A percentile compares a stretch with the other conserved stretches of the same genome.
Conservation (phyloP, 257 asterid genomes). For the Asclepias syriaca region DNA sequence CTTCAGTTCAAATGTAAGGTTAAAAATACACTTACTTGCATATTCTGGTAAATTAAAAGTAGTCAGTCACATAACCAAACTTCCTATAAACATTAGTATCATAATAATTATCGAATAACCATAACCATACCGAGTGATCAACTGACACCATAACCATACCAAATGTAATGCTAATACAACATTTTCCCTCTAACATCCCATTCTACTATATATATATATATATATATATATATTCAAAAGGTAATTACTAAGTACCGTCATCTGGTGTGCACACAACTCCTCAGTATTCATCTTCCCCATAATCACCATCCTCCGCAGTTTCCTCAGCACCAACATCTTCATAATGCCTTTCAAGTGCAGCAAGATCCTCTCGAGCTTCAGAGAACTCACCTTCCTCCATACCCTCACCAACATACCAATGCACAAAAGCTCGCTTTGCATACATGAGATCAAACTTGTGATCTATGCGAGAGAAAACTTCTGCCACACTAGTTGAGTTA, state of each 20-base stretch:
- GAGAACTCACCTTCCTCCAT: slow-evolving; percentile 48
- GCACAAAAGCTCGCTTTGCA: slow-evolving; percentile 37
- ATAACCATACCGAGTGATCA: not conserved
- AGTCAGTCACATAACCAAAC: no score
- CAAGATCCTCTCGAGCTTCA: slow-evolving; percentile 40
- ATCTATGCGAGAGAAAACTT: slow-evolving; percentile 38
- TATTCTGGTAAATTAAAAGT: no score
- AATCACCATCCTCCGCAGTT: slow-evolving; percentile 29
- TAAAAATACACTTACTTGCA: no score
- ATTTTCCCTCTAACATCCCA: not conserved
- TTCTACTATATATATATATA: no score
- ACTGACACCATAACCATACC: not conserved
- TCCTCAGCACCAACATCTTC: slow-evolving; percentile 44
- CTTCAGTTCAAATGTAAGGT: no score
- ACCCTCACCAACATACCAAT: slow-evolving; percentile 45
- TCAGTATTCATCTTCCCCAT: slow-evolving; percentile 25
- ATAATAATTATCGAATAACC: no score
- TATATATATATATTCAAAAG: not conserved
- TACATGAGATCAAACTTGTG: slow-evolving; percentile 40
- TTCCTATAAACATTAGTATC: no score
- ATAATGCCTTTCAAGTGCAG: slow-evolving; percentile 40
- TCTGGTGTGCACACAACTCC: not conserved
- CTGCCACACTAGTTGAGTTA: slow-evolving; percentile 41
- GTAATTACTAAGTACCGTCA: not conserved
- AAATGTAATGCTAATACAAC: not conserved